A percentile compares a stretch with the other conserved stretches of the same genome.
These are phyloP conservation scores for Kingdonia uniflora DNA, from an alignment of 164 flowering plant species.

Conservation along the genomic window DNA sequence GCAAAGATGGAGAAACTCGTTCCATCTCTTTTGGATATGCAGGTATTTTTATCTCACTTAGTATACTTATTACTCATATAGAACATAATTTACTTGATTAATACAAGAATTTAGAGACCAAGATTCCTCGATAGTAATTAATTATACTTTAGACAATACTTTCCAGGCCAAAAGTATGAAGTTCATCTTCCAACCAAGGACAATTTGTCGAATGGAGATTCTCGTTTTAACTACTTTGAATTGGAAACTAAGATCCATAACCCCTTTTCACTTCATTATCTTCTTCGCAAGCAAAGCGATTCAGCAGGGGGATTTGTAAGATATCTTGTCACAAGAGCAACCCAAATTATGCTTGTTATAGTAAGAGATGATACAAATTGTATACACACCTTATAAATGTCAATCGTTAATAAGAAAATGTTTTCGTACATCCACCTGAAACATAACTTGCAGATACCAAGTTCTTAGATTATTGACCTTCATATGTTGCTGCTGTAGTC, in stretches of 20 bases:
- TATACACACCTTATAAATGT: not conserved
- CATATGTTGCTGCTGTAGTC: not conserved
- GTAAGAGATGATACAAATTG: not conserved
- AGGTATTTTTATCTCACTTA: conserved; percentile 12
- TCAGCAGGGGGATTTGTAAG: not conserved
- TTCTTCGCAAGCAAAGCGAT: conserved; percentile 18
- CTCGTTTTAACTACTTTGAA: conserved; percentile 39
- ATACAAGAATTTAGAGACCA: no score
- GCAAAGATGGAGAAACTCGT: conserved; percentile 77
- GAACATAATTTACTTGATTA: not conserved
- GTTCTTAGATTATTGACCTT: not conserved
- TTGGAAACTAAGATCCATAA: conserved; percentile 50
- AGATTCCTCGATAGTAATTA: no score
- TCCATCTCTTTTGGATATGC: conserved; percentile 47
- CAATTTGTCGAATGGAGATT: conserved; percentile 65
- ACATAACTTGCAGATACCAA: not conserved
- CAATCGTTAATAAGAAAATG: no score
- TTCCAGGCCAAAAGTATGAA: conserved; percentile 18
- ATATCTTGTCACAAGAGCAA: not conserved
- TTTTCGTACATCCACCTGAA: not conserved
- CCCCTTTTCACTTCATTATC: conserved; percentile 50
- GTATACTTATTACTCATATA: not conserved
- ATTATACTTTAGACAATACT: not conserved
- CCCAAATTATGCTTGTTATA: not conserved
- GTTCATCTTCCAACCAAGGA: conserved; percentile 47